phyloP scores from a whole-genome alignment of 176 grass and related monocot genomes.

The Avena insularis region DNA sequence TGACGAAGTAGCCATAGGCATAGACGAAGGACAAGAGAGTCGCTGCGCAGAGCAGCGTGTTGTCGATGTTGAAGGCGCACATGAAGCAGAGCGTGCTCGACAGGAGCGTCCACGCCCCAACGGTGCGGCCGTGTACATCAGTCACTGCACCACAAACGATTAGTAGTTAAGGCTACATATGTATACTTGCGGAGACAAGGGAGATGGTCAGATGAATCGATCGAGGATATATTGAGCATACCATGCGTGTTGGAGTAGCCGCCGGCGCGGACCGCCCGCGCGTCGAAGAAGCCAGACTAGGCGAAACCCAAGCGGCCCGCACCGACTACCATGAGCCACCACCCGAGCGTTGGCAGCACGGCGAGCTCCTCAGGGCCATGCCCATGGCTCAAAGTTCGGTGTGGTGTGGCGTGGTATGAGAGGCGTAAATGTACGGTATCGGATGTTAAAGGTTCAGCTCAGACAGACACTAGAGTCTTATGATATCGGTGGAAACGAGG shows the following conservation, averaged over 20 bases:
- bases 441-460: no score
- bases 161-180: no score
- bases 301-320: conserved; percentile 46
- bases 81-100: background rate
- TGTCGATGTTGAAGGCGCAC: conserved; percentile 1
- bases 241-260: conserved; percentile 54
- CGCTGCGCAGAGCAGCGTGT: background rate
- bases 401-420: no score
- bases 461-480: no score
- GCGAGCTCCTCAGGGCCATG: no score
- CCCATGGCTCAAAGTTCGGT: no score
- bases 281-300: conserved; percentile 69
- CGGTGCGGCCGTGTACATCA: background rate
- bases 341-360: conserved; percentile 50
- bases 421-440: no score
- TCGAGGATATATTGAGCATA: background rate
- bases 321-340: conserved; percentile 66
- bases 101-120: background rate
- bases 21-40: background rate
- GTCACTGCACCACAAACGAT: background rate
- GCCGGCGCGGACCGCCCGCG: conserved; percentile 51
- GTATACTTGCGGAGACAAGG: no score
- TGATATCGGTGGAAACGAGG: no score
- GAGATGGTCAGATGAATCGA: no score
- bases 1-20: background rate